Evolutionary conservation across 2,329 filamentous ascomycete species (phyloP).

Genomic region (Alternaria sp.): DNA sequence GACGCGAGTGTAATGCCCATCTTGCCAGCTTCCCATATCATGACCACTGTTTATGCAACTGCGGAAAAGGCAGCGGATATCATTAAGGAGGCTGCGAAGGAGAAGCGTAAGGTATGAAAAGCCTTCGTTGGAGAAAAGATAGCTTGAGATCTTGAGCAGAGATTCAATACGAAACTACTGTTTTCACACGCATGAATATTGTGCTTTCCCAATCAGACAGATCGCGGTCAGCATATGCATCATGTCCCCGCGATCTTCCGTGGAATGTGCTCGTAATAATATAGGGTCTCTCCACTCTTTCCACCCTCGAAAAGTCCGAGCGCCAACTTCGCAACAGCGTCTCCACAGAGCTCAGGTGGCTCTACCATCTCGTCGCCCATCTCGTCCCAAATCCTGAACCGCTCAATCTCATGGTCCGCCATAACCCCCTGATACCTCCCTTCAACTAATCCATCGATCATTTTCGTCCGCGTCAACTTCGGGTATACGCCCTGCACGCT

Average conservation of each 20-base stretch:
- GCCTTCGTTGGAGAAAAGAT: background rate
- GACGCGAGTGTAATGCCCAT: constrained; percentile 32
- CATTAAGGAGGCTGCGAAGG: constrained; percentile 8
- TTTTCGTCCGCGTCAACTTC: constrained; percentile 37
- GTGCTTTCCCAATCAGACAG: background rate
- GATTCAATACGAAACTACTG: background rate
- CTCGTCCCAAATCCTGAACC: constrained; percentile 33
- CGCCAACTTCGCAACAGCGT: constrained; percentile 33
- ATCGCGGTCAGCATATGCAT: background rate
- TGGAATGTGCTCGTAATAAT: constrained; percentile 40
- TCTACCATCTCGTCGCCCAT: constrained; percentile 37
- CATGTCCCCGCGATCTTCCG: constrained; percentile 26
- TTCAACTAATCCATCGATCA: constrained; percentile 31
- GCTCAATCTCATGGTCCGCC: constrained; percentile 40
- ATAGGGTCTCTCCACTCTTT: constrained; percentile 31
- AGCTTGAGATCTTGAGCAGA: background rate
- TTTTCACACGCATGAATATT: background rate
- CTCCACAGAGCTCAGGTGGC: constrained; percentile 33
- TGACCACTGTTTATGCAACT: constrained; percentile 31
- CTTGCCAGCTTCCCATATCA: constrained; percentile 28
- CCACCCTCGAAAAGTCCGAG: constrained; percentile 33
- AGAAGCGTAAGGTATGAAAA: background rate
- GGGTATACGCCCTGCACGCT: constrained; percentile 37
- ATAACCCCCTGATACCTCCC: constrained; percentile 33
- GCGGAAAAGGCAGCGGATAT: constrained; percentile 31